Base-by-base conservation (phyloP, 192 early-diverging fungal genomes). In the Kickxella alabastrina region DNA sequence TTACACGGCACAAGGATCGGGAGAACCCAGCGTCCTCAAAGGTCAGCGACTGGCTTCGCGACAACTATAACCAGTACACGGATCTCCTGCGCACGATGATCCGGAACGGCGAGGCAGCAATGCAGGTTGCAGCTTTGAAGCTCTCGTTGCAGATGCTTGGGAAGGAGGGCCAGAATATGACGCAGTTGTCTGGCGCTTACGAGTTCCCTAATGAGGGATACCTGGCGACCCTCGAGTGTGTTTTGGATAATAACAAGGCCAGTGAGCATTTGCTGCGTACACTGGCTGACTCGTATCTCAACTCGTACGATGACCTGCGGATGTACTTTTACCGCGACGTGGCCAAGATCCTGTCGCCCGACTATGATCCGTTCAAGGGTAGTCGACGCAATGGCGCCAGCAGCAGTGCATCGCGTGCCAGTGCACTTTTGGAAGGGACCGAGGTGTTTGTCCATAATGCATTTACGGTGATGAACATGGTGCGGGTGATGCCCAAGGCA, bases 241-340 rank as follows among this genome's bases (percentile, higher is more conserved):
- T 89, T 1, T 52, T 93, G 34, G 61, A 65, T 40, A 82, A 74
- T 60, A 34, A 61, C 29, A 77, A 83, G 32, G 78, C 85, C 24
- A 82, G 62, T 29, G 77, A 86, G 19, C 84, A 80, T 10, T 43
- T 95, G 26, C 42, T 80, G 36, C 79, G 75, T 10, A 71, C 80
- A 47, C 67, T 93, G 19, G 68, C 84, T 1, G 83, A 85, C 40
- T 83, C 84, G 32, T 84, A 86, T 47, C 52, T 93, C 28, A 88
- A 87, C 62, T 58, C 65, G 7, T 93, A 90, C 65, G 90, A 90
- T 56, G 95, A 98, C 58, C 62, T 95, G 35, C 80, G 90, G 57
- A 82, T 82, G 54, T 91, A 91, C 65, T 93, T 92, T 61, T 84
- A 66, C 81, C 63, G 87, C 85, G 61, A 69, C 83, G 32, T 70